Conservation (phyloP, 176 grass and related monocot species). For the Cymbopogon citratus region DNA sequence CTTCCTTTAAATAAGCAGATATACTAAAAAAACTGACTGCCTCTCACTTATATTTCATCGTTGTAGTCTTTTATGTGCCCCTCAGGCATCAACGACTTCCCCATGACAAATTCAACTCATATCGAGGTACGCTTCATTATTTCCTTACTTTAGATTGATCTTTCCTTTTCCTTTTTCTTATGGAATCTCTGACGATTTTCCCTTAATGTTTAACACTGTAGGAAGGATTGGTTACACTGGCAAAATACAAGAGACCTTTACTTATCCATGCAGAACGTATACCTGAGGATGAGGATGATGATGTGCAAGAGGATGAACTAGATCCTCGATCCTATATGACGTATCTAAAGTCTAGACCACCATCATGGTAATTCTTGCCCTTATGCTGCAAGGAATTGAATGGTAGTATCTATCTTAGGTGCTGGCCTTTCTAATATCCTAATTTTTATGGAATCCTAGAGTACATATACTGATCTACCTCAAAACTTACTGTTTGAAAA, state of each 20-base stretch:
- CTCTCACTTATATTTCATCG: slow-evolving; percentile 1
- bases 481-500: neutral
- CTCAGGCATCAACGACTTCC: slow-evolving; percentile 91
- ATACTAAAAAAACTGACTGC: neutral
- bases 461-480: too few relatives aligned
- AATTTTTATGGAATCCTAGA: neutral
- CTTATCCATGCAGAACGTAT: slow-evolving; percentile 88
- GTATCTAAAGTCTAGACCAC: slow-evolving; percentile 75
- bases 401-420: neutral
- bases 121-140: slow-evolving; percentile 58
- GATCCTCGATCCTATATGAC: slow-evolving; percentile 70
- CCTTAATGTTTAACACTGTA: slow-evolving; percentile 6
- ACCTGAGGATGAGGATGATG: slow-evolving; percentile 41
- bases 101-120: slow-evolving; percentile 98
- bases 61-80: slow-evolving; percentile 97
- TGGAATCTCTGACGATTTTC: neutral
- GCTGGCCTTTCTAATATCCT: neutral
- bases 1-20: neutral
- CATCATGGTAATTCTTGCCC: slow-evolving; percentile 62
- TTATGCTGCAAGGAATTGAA: neutral
- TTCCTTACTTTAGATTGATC: neutral
- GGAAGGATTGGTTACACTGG: slow-evolving; percentile 82
- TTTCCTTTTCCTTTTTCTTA: neutral
- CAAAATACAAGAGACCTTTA: slow-evolving; percentile 84
- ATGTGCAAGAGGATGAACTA: slow-evolving; percentile 23